These are phyloP conservation scores for Gastrodia elata DNA, from an alignment of 106 monocot genomes.

Conservation along the genomic window DNA sequence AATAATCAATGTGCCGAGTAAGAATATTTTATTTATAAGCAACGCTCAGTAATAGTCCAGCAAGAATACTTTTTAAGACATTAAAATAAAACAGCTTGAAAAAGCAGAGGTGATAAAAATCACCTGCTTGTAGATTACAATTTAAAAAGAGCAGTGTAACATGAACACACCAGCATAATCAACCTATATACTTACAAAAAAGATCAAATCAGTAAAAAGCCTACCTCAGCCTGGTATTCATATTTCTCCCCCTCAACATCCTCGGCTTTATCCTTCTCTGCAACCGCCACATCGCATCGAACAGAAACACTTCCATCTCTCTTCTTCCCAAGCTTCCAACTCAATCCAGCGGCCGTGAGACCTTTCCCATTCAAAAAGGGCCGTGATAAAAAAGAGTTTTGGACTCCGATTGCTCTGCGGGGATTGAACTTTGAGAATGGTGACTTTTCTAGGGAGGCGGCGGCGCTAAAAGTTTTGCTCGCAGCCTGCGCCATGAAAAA, in stretches of 20 bases:
- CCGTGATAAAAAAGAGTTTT: constrained; percentile 21
- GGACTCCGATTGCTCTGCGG: constrained; percentile 6
- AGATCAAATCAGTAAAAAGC: not conserved
- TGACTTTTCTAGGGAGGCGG: constrained; percentile 8
- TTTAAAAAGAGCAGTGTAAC: not conserved
- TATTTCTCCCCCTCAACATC: constrained; percentile 74
- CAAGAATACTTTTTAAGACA: not conserved
- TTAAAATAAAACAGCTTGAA: not conserved
- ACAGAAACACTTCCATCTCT: constrained; percentile 33
- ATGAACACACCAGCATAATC: not conserved
- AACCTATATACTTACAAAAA: not conserved
- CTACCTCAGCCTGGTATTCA: constrained; percentile 96
- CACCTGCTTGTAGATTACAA: not conserved
- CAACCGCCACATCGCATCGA: constrained; percentile 72
- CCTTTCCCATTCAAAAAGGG: constrained; percentile 6
- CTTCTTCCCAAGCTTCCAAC: constrained; percentile 40
- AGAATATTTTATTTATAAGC: not conserved
- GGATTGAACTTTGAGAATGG: constrained; percentile 9
- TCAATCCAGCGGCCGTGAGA: constrained; percentile 22
- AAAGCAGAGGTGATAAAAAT: not conserved
- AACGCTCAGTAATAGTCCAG: not conserved
- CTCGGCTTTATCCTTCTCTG: constrained; percentile 53
- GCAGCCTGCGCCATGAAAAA: constrained; percentile 23
- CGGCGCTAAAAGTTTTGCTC: constrained; percentile 13
- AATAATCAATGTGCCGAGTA: not conserved